Conservation (phyloP, 2,329 filamentous ascomycete genomes). For the Laburnicola sp. region DNA sequence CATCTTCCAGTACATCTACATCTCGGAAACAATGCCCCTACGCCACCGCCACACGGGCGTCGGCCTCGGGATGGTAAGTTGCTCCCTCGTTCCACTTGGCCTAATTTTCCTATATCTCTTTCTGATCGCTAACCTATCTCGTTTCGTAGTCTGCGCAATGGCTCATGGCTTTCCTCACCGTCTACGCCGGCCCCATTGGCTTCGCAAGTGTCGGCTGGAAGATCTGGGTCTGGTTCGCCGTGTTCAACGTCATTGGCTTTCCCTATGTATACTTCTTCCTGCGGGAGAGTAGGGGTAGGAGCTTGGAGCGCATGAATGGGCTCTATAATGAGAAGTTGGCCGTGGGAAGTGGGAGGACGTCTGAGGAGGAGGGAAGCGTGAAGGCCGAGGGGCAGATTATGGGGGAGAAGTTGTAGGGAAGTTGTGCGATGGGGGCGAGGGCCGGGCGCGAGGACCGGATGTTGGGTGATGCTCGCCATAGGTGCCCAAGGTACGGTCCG, state of each 20-base stretch:
- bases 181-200: constrained; percentile 16
- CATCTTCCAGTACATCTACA: constrained; percentile 33
- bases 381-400: not conserved
- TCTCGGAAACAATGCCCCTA: constrained; percentile 40
- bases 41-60: constrained; percentile 42
- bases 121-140: too few species aligned
- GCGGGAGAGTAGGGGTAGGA: constrained; percentile 22
- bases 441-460: too few species aligned
- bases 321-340: constrained; percentile 17
- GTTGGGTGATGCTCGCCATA: too few species aligned
- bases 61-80: constrained; percentile 34
- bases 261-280: constrained; percentile 15
- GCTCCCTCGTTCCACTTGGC: too few species aligned
- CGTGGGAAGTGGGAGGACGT: constrained; percentile 9
- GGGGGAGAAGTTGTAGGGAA: not conserved
- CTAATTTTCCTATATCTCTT: too few species aligned
- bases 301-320: constrained; percentile 34
- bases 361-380: constrained; percentile 5
- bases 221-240: constrained; percentile 17
- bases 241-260: constrained; percentile 9
- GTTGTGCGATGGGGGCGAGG: too few species aligned
- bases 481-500: too few species aligned
- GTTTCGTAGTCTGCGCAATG: constrained; percentile 30
- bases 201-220: constrained; percentile 15
- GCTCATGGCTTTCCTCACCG: constrained; percentile 19